Conservation (phyloP, 805 yeast genomes). For the Yamadazyma insecticola region DNA sequence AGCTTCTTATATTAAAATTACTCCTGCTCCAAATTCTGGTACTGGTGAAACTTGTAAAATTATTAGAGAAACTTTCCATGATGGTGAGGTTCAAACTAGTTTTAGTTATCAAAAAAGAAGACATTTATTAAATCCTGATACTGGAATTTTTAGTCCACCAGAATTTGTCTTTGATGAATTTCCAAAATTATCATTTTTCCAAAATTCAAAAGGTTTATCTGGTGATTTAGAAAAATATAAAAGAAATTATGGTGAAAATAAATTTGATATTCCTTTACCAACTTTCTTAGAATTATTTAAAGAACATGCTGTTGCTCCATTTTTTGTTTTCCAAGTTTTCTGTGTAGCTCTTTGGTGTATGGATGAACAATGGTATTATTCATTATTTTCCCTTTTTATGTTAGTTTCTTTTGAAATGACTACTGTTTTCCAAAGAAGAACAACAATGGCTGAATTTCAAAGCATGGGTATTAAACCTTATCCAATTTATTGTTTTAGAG, state of each 20-base stretch:
- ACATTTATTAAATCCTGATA: conserved; percentile 60
- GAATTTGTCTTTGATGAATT: conserved; percentile 61
- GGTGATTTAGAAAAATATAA: conserved; percentile 46
- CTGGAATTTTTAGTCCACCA: conserved; percentile 71
- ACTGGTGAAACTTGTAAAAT: conserved; percentile 73
- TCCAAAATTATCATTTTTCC: conserved; percentile 56
- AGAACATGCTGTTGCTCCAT: conserved; percentile 98
- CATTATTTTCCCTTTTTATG: conserved; percentile 88
- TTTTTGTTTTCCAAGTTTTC: conserved; percentile 93
- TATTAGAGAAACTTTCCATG: conserved; percentile 47
- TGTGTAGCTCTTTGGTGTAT: conserved; percentile 94
- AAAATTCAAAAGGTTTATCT: conserved; percentile 48
- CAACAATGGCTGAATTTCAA: conserved; percentile 92
- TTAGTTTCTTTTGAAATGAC: conserved; percentile 89
- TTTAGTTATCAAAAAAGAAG: conserved; percentile 91
- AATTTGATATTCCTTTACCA: conserved; percentile 93
- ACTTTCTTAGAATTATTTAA: conserved; percentile 85
- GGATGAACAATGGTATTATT: conserved; percentile 96
- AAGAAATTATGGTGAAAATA: conserved; percentile 76
- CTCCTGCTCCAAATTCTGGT: conserved; percentile 84
- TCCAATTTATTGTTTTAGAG: conserved; percentile 66
- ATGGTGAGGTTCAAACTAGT: conserved; percentile 58
- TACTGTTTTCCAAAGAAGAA: conserved; percentile 91
- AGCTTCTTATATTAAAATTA: conserved; percentile 70
- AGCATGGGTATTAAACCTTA: conserved; percentile 97